Base-by-base conservation (phyloP, 106 monocot species). In the Dactylorhiza incarnata region DNA sequence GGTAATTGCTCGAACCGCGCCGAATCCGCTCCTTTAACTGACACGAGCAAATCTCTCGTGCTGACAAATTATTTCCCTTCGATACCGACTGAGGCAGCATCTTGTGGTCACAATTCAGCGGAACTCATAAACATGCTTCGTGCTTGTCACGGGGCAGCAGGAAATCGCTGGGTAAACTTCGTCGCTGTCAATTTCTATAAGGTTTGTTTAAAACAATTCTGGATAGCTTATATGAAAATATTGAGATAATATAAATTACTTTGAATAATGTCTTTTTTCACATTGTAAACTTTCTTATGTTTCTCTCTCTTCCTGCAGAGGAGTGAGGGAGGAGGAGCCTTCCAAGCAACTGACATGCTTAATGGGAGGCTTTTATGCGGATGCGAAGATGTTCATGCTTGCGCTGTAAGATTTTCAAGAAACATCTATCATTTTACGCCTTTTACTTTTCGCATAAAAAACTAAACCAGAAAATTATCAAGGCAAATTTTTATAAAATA, bases 111-210 rank as follows among this genome's bases (percentile, higher is more conserved):
- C 45, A 88, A 94, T 54, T 94, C 93, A n/a, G 82, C 29, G 23
- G 72, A 49, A 4, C 87, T 94, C 37, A 68, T 79, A 20, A 69
- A 81, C 79, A 90, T 88, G 93, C 76, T 94, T 29, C 72, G 76
- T 14, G 84, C 86, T 49, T 94, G 93, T 62, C 82, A 84, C 55
- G 48, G 16, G 24, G 84, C 85, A 14, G 80, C 93, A 11, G 74
- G 77, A 37, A 80, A 83, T 45, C 82, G 90, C 15, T 94, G 93
- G 93, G 87, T 90, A 58, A 94, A 94, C 63, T 94, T 94, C 61
- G 72, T 94, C 9, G 88, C 93, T 7, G 88, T 94, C 49, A 81
- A 94, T 83, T 94, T 72, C 81, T 94, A 94, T 77, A 94, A 94
- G 93, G 90, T 94, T 69, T 46, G 17, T 12, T 23, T 14, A 13